These are phyloP conservation scores for Pythium periplocum DNA, from an alignment of 352 stramenopile genomes.

Conservation along the genomic window DNA sequence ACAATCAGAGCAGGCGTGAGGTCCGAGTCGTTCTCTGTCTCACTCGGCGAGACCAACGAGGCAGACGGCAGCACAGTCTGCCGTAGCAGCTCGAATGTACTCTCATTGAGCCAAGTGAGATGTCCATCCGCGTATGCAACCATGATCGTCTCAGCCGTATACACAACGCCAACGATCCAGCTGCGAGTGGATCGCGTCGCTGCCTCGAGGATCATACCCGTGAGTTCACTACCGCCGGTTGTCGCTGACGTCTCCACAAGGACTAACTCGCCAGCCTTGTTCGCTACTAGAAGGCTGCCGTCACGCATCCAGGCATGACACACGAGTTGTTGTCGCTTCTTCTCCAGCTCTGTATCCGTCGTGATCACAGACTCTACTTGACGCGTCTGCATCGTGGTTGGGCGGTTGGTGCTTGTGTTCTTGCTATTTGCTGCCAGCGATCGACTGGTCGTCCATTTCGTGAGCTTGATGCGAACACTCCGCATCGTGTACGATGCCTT, in stretches of 20 bases:
- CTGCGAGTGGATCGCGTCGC: slow-evolving; percentile 30
- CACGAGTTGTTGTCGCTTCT: slow-evolving; percentile 38
- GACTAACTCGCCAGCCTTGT: slow-evolving; percentile 47
- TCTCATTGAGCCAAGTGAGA: slow-evolving; percentile 42
- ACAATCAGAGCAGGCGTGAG: slow-evolving; percentile 15
- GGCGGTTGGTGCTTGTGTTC: slow-evolving; percentile 4
- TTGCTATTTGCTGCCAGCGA: neutral
- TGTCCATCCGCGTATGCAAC: slow-evolving; percentile 42
- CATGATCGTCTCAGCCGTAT: slow-evolving; percentile 44
- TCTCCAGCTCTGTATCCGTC: slow-evolving; percentile 32
- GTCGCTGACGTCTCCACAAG: slow-evolving; percentile 33
- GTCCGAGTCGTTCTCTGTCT: neutral
- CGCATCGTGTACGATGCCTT: slow-evolving; percentile 20
- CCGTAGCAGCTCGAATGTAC: slow-evolving; percentile 38
- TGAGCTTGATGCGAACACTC: slow-evolving; percentile 19
- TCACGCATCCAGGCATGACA: slow-evolving; percentile 58
- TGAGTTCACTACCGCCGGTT: slow-evolving; percentile 22
- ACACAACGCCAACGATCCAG: slow-evolving; percentile 42
- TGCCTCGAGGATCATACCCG: slow-evolving; percentile 17
- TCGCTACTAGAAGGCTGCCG: slow-evolving; percentile 39
- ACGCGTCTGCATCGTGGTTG: neutral
- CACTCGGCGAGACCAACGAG: neutral
- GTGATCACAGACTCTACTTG: neutral
- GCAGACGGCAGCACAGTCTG: slow-evolving; percentile 21
- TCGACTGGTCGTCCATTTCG: slow-evolving; percentile 3